Base-by-base conservation (phyloP, 352 stramenopile genomes). In the Peronosclerospora sorghi region DNA sequence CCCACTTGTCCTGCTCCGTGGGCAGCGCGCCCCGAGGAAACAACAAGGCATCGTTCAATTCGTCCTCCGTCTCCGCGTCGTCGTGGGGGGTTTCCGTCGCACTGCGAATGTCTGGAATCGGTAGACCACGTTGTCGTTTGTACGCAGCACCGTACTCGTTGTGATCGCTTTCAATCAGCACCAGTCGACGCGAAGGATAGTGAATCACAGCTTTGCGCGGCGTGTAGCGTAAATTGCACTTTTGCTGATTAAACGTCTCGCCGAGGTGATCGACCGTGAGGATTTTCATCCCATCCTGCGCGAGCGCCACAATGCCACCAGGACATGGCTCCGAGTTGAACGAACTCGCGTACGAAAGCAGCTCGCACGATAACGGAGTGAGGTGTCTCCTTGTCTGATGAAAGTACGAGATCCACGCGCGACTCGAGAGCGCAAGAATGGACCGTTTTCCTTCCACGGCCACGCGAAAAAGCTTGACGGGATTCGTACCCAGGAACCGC, bases 81-180 rank as follows among this genome's bases (percentile, higher is more conserved):
- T 91, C 72, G 10, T 52, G 45, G 17, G n/a, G n/a, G n/a, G n/a
- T n/a, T n/a, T 65, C 57, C 18, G 50, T 50, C 8, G 26, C 37
- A 29, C 44, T 71, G 36, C 48, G 64, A 41, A 86, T 62, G 32
- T 91, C 69, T 2, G 74, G 56, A 36, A 89, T 79, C 18, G 60
- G 51, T 19, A 86, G 49, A 2, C 78, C 72, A 48, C 83, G 59
- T 35, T 88, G 53, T 23, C 76, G 66, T 47, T 98, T 97, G 57
- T 97, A 91, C 30, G 88, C 81, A 24, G 84, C 72, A 30, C 82
- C 89, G 45, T 88, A 97, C 32, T 97, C 90, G 58, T 99, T 98
- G 59, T 97, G 89, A 57, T 99, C 96, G 35, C 83, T 95, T 68
- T 99, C 96, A 41, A 99, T 87, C n/a, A 99, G 65, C 26, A 97